Conservation (phyloP, 768 basidiomycete genomes). For the Mycena filopes region DNA sequence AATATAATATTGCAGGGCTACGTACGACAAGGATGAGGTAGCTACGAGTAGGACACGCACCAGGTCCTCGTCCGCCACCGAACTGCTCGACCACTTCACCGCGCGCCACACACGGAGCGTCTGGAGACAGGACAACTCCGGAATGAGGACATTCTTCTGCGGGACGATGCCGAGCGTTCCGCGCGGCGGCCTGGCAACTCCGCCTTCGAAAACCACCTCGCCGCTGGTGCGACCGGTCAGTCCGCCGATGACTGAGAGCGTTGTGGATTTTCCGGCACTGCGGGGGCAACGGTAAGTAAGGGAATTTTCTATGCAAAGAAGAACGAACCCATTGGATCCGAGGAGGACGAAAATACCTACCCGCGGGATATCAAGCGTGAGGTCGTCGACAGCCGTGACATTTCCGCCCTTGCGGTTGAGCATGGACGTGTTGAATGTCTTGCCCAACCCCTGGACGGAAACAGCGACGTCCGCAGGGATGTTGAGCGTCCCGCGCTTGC, state of each 20-base stretch:
- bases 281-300: neutral
- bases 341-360: constrained; percentile 81
- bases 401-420: constrained; percentile 57
- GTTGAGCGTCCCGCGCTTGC: constrained; percentile 28
- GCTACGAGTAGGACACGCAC: too few relatives aligned
- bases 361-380: constrained; percentile 76
- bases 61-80: constrained; percentile 64
- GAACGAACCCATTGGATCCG: constrained; percentile 74
- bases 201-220: constrained; percentile 65
- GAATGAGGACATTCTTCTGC: constrained; percentile 86
- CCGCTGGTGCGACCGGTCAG: constrained; percentile 70
- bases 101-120: constrained; percentile 78
- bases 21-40: too few relatives aligned
- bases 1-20: too few relatives aligned
- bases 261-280: constrained; percentile 83
- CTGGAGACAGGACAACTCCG: constrained; percentile 79
- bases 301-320: neutral
- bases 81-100: constrained; percentile 69
- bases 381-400: constrained; percentile 72
- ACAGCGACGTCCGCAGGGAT: constrained; percentile 62
- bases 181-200: constrained; percentile 61
- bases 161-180: constrained; percentile 77
- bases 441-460: constrained; percentile 68
- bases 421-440: constrained; percentile 63
- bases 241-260: constrained; percentile 73